Evolutionary conservation across 2,329 filamentous ascomycete species (phyloP), one percentile per base, ranked within the genome.

Genomic region (Fusarium longipes): DNA sequence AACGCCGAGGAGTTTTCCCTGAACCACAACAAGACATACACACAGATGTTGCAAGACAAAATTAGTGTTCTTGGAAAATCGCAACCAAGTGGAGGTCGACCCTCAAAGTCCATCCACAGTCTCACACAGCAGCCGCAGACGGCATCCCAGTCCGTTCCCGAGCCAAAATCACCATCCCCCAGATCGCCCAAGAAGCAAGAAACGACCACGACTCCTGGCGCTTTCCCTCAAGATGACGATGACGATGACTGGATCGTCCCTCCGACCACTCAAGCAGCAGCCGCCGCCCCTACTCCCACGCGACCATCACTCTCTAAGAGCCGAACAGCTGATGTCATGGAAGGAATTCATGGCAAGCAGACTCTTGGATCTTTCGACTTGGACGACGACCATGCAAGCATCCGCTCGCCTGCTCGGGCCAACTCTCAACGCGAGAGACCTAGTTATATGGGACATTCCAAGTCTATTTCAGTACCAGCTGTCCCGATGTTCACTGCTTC

Each of bases 41-140:
- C 96, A 0, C 94, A 98, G 77, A 86, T 92, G 40, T 83, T 99
- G 17, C 93, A 97, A 68, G 95, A 98, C 73, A 93, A 94, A 72
- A 98, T 99, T 72, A 97, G 89, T 74, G 86, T 86, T 80, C 80
- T 90, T 48, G 87, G 87, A 17, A 86, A 90, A 69, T 82, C 83
- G 0, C 86, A 87, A 59, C 77, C 84, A 7, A 82, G 78, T 42
- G 79, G 80, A 47, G 74, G 80, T 18, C 80, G 83, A 35, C 77
- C 80, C 17, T 82, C 84, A 2, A 87, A 86, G 62, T 83, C 82
- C 2, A 78, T 82, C 10, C 77, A 81, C 5, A 80, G 77, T 60
- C 65, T 78, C 15, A 67, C 77, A 27, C 79, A 82, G 36, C 68
- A 70, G 12, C 58, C 69, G 4, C 60, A 63, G 42, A 24, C 65